Evolutionary conservation across 2,329 filamentous ascomycete genomes (phyloP).

Genomic region (Ophiostoma perfectum): DNA sequence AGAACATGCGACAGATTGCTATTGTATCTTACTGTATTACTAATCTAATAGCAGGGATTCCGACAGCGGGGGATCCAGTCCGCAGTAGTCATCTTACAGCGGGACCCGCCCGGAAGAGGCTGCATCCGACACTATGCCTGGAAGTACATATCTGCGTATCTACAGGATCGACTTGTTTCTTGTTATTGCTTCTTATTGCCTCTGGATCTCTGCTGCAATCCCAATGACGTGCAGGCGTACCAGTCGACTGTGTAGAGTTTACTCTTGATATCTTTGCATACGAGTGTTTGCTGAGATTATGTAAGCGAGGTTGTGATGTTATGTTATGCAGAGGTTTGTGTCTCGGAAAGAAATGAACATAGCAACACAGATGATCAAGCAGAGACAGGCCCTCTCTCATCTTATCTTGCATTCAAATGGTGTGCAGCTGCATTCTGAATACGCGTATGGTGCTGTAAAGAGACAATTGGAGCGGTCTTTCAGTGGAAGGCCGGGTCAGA

Average conservation of each 20-base stretch:
- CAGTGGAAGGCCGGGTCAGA: neutral
- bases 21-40: neutral
- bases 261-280: no score
- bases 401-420: no score
- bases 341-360: no score
- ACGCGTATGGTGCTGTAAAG: conserved; percentile 1
- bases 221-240: no score
- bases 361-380: neutral
- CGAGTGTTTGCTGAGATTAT: no score
- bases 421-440: neutral
- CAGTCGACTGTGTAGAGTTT: no score
- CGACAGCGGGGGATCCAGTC: neutral
- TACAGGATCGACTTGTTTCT: neutral
- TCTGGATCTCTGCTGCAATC: no score
- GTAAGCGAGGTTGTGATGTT: no score
- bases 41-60: neutral
- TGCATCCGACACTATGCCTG: conserved; percentile 12
- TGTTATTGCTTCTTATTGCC: no score
- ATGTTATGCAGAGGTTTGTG: no score
- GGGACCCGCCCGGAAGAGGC: conserved; percentile 14
- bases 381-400: neutral
- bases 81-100: neutral
- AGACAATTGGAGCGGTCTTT: no score
- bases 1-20: neutral
- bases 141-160: neutral